Percentiles rank a stretch among this genome's conserved stretches.
Evolutionary conservation across 2,329 filamentous ascomycete genomes (phyloP).

Genomic region (Westerdykella sp.): DNA sequence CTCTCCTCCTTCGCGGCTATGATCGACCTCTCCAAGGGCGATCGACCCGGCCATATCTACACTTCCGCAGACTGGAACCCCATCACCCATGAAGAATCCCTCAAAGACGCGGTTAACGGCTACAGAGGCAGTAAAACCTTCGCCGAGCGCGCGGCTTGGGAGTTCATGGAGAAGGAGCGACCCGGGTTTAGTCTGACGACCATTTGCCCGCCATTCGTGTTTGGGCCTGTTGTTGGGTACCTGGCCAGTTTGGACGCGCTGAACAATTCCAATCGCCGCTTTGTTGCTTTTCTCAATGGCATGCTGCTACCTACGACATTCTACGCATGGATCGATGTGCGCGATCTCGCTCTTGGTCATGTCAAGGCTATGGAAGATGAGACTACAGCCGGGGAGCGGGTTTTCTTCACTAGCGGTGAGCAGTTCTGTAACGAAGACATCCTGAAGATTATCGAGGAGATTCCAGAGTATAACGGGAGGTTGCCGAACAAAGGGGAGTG

Average conservation of each 20-base stretch:
- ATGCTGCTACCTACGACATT: background rate
- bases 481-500: too few species aligned
- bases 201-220: conserved; percentile 40
- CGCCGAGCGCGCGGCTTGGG: conserved; percentile 46
- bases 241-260: conserved; percentile 41
- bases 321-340: background rate
- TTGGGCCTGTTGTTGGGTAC: conserved; percentile 47
- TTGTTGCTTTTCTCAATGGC: background rate
- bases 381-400: too few species aligned
- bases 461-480: too few species aligned
- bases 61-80: conserved; percentile 50
- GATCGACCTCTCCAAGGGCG: conserved; percentile 48
- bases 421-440: too few species aligned
- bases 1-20: conserved; percentile 60
- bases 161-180: conserved; percentile 42
- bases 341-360: too few species aligned
- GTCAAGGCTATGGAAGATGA: too few species aligned
- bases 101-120: conserved; percentile 32
- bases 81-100: conserved; percentile 44
- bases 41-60: conserved; percentile 41
- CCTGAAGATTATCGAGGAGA: too few species aligned
- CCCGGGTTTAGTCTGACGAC: conserved; percentile 41
- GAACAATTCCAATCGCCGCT: conserved; percentile 1
- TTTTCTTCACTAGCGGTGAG: too few species aligned
- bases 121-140: conserved; percentile 53